Evolutionary conservation across 2,329 filamentous ascomycete species (phyloP), one percentile per base, ranked within the genome.

Genomic region (Amauroascus niger): DNA sequence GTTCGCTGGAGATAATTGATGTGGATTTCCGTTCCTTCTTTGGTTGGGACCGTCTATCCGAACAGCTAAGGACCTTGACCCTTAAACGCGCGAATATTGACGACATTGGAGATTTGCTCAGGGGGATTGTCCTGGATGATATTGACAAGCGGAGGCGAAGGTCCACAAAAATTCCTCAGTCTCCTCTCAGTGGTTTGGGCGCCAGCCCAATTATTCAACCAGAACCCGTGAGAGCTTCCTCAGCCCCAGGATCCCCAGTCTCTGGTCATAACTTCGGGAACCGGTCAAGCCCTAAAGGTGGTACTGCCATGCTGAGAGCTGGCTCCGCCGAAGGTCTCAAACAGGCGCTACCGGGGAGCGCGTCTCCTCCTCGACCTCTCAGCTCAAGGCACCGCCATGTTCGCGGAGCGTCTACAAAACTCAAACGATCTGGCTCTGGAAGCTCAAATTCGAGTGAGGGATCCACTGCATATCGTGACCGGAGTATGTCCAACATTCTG

Each of bases 1-100:
- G 91, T 70, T 86, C 88, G 20, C 77, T 98, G 59, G 93, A 98
- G 69, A 87, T 98, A 51, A 90, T 85, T 72, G 90, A 94, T 71
- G 86, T 97, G 66, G 93, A 98, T 70, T 96, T 95, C 67, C 83
- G 93, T 57, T 90, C 95, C 63, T 96, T 97, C 72, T 95, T 89
- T 70, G 93, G 93, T 55, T 98, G 93, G 93, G 91, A 98, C 67
- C 83, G 87, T 55, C 73, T 97, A 53, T 87, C 93, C 7, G 93
- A 98, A 66, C 90, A 96, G 68, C 74, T 98, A 58, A 84, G 89
- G 56, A 94, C 88, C 58, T 76, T 98, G 59, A 93, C 87, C 1
- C 76, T 98, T 59, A 95, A 89, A 72, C 83, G 89, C 61, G 91
- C 87, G 53, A 83, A 84, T 58, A 78, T 98, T 43, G 89, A 96